Evolutionary conservation across 345 rosid species (phyloP), one percentile per base, ranked within the genome.

Genomic region (Gossypium longicalyx): DNA sequence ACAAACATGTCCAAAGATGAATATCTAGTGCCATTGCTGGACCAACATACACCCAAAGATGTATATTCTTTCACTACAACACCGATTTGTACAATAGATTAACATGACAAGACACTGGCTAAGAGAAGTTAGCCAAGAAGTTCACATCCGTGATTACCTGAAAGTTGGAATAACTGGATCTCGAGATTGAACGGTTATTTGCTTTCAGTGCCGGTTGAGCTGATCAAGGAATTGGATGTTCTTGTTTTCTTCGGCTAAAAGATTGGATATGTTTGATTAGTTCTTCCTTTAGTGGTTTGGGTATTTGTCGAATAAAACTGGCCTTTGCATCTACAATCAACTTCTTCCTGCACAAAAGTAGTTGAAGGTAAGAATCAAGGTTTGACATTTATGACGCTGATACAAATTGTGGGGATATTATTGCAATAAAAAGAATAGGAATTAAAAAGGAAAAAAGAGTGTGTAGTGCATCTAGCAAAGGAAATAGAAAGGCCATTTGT

Each of bases 301-400:
- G 98, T 58, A 95, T 85, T 77, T 87, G 82, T 2, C 88, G 74
- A 72, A 77, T 83, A 57, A 86, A 86, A 38, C 79, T 77, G 70
- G 83, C 23, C 79, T 82, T 90, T 78, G 91, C 94, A 77, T 90
- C 92, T 59, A 76, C 83, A n/a, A 90, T 86, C 88, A 95, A 79
- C 82, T 67, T 71, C 80, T 85, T 86, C 92, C 98, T 93, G 88
- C 85, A 85, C 51, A 41, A 56, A 61, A 48, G 25, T 58, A 53
- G 27, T 34, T 49, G 9, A 13, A 49, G 2, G 51, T 20, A 70
- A 19, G 25, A 67, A 61, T 49, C 38, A 41, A 51, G 22, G 15
- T 15, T 67, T 56, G 34, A 17, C 1, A 60, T 12, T 63, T 2
- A 19, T 12, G 11, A 25, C 7, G 41, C 41, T 4, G 41, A 34